A percentile compares a stretch with the other conserved stretches of the same genome.
These are phyloP conservation scores for Colletotrichum lentis DNA, from an alignment of 2,329 filamentous ascomycete species.

Conservation along the genomic window DNA sequence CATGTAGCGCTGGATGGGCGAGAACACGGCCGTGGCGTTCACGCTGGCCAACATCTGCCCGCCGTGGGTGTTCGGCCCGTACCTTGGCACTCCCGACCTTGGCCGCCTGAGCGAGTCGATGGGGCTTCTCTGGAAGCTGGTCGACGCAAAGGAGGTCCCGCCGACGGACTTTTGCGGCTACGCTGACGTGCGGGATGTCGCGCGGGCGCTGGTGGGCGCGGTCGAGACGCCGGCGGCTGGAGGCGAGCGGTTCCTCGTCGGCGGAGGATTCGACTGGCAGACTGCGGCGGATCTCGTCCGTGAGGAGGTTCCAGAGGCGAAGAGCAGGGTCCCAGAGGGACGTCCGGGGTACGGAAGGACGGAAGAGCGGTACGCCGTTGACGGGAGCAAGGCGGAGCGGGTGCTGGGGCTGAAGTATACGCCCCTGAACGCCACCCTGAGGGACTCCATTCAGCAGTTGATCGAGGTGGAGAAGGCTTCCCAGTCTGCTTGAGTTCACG, in stretches of 20 bases:
- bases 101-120: conserved; percentile 38
- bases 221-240: conserved; percentile 65
- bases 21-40: conserved; percentile 55
- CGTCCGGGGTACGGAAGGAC: conserved; percentile 40
- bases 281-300: conserved; percentile 59
- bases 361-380: conserved; percentile 53
- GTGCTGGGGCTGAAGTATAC: conserved; percentile 69
- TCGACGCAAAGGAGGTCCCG: conserved; percentile 36
- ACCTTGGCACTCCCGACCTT: conserved; percentile 44
- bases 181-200: conserved; percentile 69
- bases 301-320: conserved; percentile 61
- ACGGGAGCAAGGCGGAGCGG: conserved; percentile 48
- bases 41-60: conserved; percentile 68
- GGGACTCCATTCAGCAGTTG: conserved; percentile 13
- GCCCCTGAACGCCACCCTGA: conserved; percentile 47
- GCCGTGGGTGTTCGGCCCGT: conserved; percentile 69
- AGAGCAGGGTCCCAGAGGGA: conserved; percentile 37
- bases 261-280: conserved; percentile 68
- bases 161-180: conserved; percentile 49
- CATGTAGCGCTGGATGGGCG: conserved; percentile 61
- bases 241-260: conserved; percentile 69
- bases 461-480: conserved; percentile 12
- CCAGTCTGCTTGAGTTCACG: not conserved
- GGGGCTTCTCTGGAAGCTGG: conserved; percentile 36
- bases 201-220: conserved; percentile 68